phyloP scores from a whole-genome alignment of 129 eudicot species.

The Flaveria ramosissima region DNA sequence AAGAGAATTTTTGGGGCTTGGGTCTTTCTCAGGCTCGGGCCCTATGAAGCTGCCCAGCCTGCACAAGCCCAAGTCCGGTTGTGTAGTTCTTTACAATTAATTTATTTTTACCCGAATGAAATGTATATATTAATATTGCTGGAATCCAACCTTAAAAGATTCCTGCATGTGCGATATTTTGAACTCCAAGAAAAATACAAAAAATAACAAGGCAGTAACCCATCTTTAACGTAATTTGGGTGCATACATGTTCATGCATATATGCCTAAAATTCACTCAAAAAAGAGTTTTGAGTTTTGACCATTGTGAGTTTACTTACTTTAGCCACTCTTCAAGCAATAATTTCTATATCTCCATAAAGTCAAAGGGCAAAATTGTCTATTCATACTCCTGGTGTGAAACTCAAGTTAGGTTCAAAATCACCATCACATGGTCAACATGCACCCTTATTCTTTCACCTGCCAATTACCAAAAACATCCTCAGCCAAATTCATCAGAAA shows the following conservation, averaged over 20 bases:
- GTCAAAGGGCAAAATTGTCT: slow-evolving; percentile 18
- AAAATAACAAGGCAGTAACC: slow-evolving; percentile 9
- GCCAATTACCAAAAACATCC: slow-evolving; percentile 20
- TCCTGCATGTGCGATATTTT: neutral
- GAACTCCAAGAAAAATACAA: neutral
- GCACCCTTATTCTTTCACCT: slow-evolving; percentile 12
- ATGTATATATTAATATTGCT: neutral
- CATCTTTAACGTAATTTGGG: slow-evolving; percentile 8
- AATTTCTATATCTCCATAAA: neutral
- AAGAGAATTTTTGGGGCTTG: too few relatives aligned
- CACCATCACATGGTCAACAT: slow-evolving; percentile 15
- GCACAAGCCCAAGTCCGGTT: too few relatives aligned
- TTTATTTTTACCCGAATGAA: too few relatives aligned
- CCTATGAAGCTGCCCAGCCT: too few relatives aligned
- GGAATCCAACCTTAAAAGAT: neutral
- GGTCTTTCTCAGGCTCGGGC: too few relatives aligned
- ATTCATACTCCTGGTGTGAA: slow-evolving; percentile 12
- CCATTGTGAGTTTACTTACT: slow-evolving; percentile 21
- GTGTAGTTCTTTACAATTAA: too few relatives aligned
- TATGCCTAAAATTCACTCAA: slow-evolving; percentile 35
- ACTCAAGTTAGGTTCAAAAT: slow-evolving; percentile 25
- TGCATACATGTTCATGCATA: slow-evolving; percentile 43
- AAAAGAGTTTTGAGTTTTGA: slow-evolving; percentile 35
- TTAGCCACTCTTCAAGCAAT: slow-evolving; percentile 16
- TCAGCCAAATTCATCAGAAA: slow-evolving; percentile 9